phyloP scores from a whole-genome alignment of 176 grass and related monocot genomes.

The Oryza rufipogon region DNA sequence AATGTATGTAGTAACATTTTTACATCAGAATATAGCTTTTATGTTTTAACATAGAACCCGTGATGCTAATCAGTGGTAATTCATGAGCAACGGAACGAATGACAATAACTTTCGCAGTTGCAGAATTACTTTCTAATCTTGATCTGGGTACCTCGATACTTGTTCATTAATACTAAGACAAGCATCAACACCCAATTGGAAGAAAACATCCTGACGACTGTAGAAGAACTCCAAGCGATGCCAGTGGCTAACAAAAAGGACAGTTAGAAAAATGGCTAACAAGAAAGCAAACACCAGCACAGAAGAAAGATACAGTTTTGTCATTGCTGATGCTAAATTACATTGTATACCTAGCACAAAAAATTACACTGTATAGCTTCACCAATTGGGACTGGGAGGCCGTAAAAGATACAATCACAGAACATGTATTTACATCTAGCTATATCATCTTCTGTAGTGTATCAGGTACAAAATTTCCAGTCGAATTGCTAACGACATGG shows the following conservation, averaged over 20 bases:
- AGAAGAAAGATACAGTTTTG: not conserved
- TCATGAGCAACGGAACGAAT: no score
- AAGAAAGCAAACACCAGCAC: not conserved
- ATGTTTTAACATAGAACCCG: no score
- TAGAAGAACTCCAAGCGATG: not conserved
- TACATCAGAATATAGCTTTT: no score
- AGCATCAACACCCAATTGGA: no score
- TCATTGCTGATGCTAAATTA: not conserved
- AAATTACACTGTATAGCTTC: conserved; percentile 1
- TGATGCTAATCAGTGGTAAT: no score
- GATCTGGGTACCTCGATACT: no score
- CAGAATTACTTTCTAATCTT: no score
- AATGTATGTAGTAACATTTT: no score
- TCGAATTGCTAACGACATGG: conserved; percentile 36
- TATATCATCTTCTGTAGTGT: conserved; percentile 41
- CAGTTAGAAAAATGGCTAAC: not conserved
- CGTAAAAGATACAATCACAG: conserved; percentile 39
- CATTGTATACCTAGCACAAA: not conserved
- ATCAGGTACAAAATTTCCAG: conserved; percentile 48
- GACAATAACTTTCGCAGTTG: no score
- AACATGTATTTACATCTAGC: conserved; percentile 44
- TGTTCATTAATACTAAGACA: no score
- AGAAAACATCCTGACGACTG: not conserved
- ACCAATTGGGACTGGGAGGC: not conserved
- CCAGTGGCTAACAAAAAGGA: not conserved